Base-by-base conservation (phyloP, 495 filamentous ascomycete species). In the Massariosphaeria phaeospora region DNA sequence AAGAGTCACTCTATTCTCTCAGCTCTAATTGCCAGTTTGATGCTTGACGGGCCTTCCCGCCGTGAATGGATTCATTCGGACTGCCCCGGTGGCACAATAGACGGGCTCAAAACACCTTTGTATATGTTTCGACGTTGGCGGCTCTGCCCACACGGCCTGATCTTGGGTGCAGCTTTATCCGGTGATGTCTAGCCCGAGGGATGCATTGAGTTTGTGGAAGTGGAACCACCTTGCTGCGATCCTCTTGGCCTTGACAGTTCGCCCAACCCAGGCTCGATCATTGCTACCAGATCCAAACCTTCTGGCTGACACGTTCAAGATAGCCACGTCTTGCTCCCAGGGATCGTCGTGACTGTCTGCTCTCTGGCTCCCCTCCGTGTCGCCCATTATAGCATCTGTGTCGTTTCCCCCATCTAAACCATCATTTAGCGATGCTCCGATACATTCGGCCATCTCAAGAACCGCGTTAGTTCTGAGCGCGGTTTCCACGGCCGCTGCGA, bases 161-260 rank as follows among this genome's bases (percentile, higher is more conserved):
- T n/a, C n/a, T n/a, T n/a, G n/a, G n/a, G n/a, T n/a, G n/a, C n/a
- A n/a, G n/a, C n/a, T n/a, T n/a, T n/a, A n/a, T n/a, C 20, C 46
- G 4, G 31, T 4, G n/a, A 17, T 15, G 9, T 38, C 18, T 23
- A 17, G 11, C 2, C 36, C 25, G 5, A 13, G 36, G 11, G 21
- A 11, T 7, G 36, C 52, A 18, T 35, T 48, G 29, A 51, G 2
- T 4, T 44, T 52, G 41, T 72, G 59, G 63, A 89, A 86, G 15
- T 70, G 68, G 65, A 87, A 93, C 89, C 89, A 96, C 42, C 85
- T 78, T 30, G 75, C 76, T 23, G 83, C 72, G 29, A 93, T 75
- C 39, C 73, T 75, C 42, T 76, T 76, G 20, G 88, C 73, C 33
- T 83, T 75, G 3, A 91, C 79, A 21, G 79, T 85, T 56, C 78